These are phyloP conservation scores for Lasiosphaeria miniovina DNA, from an alignment of 495 filamentous ascomycete genomes.

Conservation along the genomic window DNA sequence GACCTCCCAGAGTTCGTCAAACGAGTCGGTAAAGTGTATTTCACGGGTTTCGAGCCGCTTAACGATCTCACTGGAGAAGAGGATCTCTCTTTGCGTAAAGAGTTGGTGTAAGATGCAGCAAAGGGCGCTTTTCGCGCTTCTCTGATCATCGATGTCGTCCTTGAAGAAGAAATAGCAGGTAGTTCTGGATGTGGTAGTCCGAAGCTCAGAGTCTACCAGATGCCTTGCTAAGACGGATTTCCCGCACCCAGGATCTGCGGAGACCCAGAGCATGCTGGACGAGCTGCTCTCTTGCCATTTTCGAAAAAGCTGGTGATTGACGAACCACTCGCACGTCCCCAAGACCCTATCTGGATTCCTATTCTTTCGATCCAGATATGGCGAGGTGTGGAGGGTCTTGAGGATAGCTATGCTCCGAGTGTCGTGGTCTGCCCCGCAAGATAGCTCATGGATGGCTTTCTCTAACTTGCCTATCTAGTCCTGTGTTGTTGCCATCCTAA, in stretches of 20 bases:
- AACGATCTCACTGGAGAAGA: neutral
- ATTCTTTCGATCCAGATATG: neutral
- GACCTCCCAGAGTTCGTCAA: neutral
- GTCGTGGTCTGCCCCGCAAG: neutral
- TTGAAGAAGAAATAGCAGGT: constrained; percentile 11
- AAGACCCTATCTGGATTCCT: neutral
- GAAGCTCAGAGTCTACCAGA: constrained; percentile 1
- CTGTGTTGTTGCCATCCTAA: no score
- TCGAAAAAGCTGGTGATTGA: neutral
- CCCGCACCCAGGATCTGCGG: constrained; percentile 7
- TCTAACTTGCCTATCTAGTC: no score
- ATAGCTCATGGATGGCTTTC: neutral
- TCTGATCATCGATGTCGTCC: constrained; percentile 3
- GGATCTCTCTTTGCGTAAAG: neutral
- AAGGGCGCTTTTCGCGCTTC: neutral
- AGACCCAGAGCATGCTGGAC: constrained; percentile 3
- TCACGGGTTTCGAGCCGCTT: neutral
- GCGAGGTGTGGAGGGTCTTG: no score
- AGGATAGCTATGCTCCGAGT: neutral
- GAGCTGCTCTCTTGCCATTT: neutral
- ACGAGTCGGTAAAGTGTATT: neutral
- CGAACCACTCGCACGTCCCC: constrained; percentile 6
- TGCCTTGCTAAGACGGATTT: constrained; percentile 6
- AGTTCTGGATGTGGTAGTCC: neutral
- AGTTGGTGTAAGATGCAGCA: constrained; percentile 4